These are phyloP conservation scores for Hypoxylon rubiginosum DNA, from an alignment of 2,329 filamentous ascomycete species.

Conservation along the genomic window DNA sequence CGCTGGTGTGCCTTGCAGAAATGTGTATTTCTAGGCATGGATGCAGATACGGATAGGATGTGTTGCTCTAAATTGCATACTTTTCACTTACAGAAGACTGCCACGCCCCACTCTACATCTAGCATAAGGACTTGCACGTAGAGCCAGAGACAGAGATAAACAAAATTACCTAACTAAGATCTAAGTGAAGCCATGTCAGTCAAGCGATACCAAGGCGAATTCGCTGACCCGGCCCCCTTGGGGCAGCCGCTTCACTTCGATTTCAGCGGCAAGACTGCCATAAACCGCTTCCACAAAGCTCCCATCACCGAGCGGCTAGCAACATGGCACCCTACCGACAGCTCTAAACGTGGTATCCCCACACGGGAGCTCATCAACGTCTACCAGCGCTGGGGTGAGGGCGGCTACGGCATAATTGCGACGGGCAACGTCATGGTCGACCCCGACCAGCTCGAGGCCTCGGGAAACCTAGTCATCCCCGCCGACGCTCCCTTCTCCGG, in stretches of 20 bases:
- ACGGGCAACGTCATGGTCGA: constrained; percentile 75
- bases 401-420: constrained; percentile 66
- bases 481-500: constrained; percentile 63
- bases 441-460: constrained; percentile 67
- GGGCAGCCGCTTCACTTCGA: constrained; percentile 15
- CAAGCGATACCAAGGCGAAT: constrained; percentile 4
- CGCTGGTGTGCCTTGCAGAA: not conserved
- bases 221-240: not conserved
- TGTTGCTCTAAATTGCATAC: not conserved
- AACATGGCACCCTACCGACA: constrained; percentile 5
- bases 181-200: not conserved
- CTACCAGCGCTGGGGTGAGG: constrained; percentile 66
- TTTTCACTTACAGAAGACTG: not conserved
- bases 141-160: not conserved
- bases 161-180: not conserved
- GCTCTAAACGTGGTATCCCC: not conserved
- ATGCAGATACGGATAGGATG: not conserved
- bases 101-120: not conserved
- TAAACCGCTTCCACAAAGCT: constrained; percentile 23
- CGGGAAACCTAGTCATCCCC: constrained; percentile 71
- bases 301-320: constrained; percentile 22
- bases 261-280: constrained; percentile 5
- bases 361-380: constrained; percentile 7
- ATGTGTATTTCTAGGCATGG: constrained; percentile 4
- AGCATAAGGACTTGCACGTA: not conserved